Conservation (phyloP, 176 grass and related monocot genomes). For the Zoysia pacifica region DNA sequence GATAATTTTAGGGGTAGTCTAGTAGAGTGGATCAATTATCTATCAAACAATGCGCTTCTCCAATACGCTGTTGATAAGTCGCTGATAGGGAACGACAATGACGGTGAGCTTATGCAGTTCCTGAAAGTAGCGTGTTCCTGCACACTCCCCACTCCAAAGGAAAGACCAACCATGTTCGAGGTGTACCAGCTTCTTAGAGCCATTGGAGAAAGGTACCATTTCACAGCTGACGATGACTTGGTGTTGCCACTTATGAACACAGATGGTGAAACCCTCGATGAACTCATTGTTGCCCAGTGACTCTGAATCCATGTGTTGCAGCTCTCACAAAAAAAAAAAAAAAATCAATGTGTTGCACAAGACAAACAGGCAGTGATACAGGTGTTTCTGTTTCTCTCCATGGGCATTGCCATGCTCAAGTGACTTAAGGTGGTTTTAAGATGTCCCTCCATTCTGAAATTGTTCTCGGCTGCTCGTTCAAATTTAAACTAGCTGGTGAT, state of each 20-base stretch:
- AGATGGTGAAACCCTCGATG: conserved; percentile 57
- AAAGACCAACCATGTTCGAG: conserved; percentile 98
- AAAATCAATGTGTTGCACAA: conserved; percentile 6
- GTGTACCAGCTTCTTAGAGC: conserved; percentile 81
- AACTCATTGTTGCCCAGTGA: conserved; percentile 77
- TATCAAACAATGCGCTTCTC: conserved; percentile 60
- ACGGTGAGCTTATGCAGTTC: conserved; percentile 69
- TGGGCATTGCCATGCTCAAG: conserved; percentile 29
- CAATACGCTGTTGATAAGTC: conserved; percentile 73
- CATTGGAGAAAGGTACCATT: conserved; percentile 83
- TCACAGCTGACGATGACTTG: conserved; percentile 57
- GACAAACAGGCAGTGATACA: neutral
- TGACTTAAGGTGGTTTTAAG: conserved; percentile 19
- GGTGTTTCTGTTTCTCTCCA: neutral
- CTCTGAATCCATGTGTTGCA: neutral
- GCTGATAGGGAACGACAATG: conserved; percentile 48
- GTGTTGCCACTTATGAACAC: conserved; percentile 58
- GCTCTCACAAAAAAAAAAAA: too few species aligned
- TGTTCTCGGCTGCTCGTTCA: too few species aligned
- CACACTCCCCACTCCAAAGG: conserved; percentile 56
- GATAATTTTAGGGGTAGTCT: conserved; percentile 76
- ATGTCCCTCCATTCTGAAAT: neutral
- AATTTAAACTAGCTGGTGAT: too few species aligned
- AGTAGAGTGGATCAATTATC: conserved; percentile 71
- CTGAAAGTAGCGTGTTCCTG: conserved; percentile 80